Evolutionary conservation across 257 asterid genomes (phyloP).

Genomic region (Oldenlandia corymbosa): DNA sequence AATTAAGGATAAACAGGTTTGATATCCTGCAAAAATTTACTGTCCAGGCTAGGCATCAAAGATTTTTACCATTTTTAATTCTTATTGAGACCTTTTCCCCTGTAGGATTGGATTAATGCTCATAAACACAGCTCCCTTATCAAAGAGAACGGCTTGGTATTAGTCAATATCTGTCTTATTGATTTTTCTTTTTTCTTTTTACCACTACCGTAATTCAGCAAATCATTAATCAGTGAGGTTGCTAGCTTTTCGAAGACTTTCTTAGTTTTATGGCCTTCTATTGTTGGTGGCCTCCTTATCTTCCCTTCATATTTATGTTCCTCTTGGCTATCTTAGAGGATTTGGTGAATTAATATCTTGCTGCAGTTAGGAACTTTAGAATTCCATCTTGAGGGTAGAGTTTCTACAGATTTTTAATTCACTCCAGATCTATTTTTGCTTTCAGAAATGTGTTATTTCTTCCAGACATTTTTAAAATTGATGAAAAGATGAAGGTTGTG

Average conservation of each 20-base stretch:
- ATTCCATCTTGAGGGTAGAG: background rate
- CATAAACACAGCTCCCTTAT: slow-evolving; percentile 27
- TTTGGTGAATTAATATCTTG: background rate
- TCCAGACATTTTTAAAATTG: background rate
- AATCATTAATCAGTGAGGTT: too few species aligned
- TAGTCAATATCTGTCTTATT: background rate
- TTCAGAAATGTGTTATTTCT: background rate
- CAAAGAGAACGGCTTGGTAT: slow-evolving; percentile 41
- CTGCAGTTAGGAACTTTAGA: background rate
- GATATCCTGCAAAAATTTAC: slow-evolving; percentile 16
- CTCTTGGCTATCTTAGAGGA: background rate
- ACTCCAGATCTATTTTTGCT: background rate
- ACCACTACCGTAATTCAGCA: background rate
- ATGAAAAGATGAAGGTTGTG: background rate
- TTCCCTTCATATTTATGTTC: background rate
- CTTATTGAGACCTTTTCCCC: slow-evolving; percentile 16
- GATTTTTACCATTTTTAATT: slow-evolving; percentile 15
- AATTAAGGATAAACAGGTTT: slow-evolving; percentile 67
- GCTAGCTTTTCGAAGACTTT: too few species aligned
- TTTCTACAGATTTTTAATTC: background rate
- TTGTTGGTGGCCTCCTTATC: background rate
- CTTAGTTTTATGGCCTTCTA: background rate
- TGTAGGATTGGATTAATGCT: slow-evolving; percentile 51
- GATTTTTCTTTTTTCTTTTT: background rate
- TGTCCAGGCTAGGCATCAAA: slow-evolving; percentile 16